Evolutionary conservation across 179 eudicot genomes (phyloP), one percentile per base, ranked within the genome.

Genomic region (Monotropa hypopitys): DNA sequence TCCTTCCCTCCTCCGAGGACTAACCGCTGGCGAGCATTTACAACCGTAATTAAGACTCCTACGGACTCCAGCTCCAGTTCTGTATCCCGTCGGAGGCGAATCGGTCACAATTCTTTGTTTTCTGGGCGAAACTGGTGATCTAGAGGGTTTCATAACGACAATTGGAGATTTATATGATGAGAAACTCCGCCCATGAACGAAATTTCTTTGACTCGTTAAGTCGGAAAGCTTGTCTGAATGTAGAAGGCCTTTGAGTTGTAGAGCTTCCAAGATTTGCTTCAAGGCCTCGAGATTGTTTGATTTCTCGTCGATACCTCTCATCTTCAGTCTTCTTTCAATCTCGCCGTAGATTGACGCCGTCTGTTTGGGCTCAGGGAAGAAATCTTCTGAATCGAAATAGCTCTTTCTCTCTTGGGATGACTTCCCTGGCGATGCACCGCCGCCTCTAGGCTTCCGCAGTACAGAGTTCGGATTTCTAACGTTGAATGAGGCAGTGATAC

Each of bases 231-330:
- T 79, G 3, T 85, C 78, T 3, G 90, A 87, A 83, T 89, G 99
- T 0, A 93, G 82, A 3, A 96, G 86, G 8, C 97, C 99, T 84
- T 96, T 93, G 42, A 96, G 88, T 68, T 96, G 98, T 49, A 94
- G 75, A 42, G 96, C 94, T 78, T 96, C 99, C 10, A 96, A 91
- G 70, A 93, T 90, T 40, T 96, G 91, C 66, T 90, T 96, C 72
- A 91, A 75, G 2, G 96, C 87, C 72, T 93, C 97, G 0, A 90
- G 86, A 89, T 96, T 96, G 69, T 84, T 90, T 0, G 89, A 81
- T 3, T 89, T 88, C 38, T 95, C 96, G 10, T 95, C 99, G 40
- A 93, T 90, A 56, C 98, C 99, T 88, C 91, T 87, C 88, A 87
- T 83, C 74, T 75, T 93, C 78, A 95, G 82, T 54, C 91, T 82